Evolutionary conservation across 176 grass and related monocot genomes (phyloP), one percentile per base, ranked within the genome.

Genomic region (Oryza australiensis): DNA sequence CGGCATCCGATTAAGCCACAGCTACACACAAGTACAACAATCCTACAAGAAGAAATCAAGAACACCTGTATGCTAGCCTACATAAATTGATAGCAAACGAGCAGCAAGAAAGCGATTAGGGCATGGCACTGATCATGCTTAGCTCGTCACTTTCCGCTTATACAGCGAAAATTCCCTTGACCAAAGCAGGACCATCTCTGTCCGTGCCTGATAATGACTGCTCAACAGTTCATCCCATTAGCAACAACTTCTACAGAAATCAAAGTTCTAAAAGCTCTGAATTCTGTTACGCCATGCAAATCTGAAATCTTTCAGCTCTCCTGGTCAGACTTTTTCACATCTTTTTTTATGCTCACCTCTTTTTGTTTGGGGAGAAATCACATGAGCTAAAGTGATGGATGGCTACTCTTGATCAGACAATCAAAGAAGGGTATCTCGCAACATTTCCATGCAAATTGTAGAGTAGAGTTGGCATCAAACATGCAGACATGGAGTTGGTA

Each of bases 141-240:
- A 80, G 64, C 23, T 84, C 51, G 24, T 64, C 64, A 42, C 82
- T 75, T 84, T 85, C 82, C 6, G 8, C 32, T 69, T 80, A 70
- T 26, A 48, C 76, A 80, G 62, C 16, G 7, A 20, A 70, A 30
- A 63, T 68, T 75, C 38, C 62, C 82, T 69, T 76, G 82, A 85
- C 32, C 62, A 73, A 65, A 74, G 60, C 59, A 80, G 68, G 69
- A 59, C 68, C 82, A 80, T 40, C 70, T 72, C 22, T 81, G 72
- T 65, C 77, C 55, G 40, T 10, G 64, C 7, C 12, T 76, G 82
- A 85, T 53, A 89, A 26, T 29, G 82, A 89, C 82, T 76, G 3
- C 13, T 70, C n/a, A 89, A 85, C 87, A 65, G 77, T 85, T 66
- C 65, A 26, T 72, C 55, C 49, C 87, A 85, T 89, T 89, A 76